Conservation (phyloP, 129 eudicot species). For the Arctium minus region DNA sequence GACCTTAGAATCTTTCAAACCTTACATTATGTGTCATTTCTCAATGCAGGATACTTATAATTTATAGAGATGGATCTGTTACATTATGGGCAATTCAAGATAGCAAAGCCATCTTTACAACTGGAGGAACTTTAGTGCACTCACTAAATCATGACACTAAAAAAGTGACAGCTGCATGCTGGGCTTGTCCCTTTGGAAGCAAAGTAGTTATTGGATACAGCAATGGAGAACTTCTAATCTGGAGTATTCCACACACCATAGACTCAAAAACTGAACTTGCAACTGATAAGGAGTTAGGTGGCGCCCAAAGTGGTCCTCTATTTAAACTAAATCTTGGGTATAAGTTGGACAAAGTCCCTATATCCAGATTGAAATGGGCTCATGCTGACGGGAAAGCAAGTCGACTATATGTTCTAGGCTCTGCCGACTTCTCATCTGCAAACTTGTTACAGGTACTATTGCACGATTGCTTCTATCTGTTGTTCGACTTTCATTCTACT, state of each 20-base stretch:
- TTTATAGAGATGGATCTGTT: constrained; percentile 65
- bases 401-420: constrained; percentile 78
- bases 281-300: constrained; percentile 29
- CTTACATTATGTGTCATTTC: constrained; percentile 12
- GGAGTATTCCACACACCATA: constrained; percentile 53
- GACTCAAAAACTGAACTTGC: constrained; percentile 33
- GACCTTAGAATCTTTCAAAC: not conserved
- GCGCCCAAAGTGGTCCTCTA: constrained; percentile 50
- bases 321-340: constrained; percentile 88
- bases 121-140: constrained; percentile 49
- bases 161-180: constrained; percentile 90
- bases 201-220: constrained; percentile 81
- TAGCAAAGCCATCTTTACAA: constrained; percentile 67
- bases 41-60: constrained; percentile 72
- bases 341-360: constrained; percentile 78
- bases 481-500: not conserved
- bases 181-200: constrained; percentile 90
- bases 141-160: constrained; percentile 56
- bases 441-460: constrained; percentile 74
- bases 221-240: constrained; percentile 81
- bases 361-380: constrained; percentile 63
- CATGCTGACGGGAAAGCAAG: constrained; percentile 75
- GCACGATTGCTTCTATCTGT: not conserved
- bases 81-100: constrained; percentile 77
- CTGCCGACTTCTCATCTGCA: constrained; percentile 50